phyloP scores from a whole-genome alignment of 805 yeast species.

The Suhomyces xylopsoci region DNA sequence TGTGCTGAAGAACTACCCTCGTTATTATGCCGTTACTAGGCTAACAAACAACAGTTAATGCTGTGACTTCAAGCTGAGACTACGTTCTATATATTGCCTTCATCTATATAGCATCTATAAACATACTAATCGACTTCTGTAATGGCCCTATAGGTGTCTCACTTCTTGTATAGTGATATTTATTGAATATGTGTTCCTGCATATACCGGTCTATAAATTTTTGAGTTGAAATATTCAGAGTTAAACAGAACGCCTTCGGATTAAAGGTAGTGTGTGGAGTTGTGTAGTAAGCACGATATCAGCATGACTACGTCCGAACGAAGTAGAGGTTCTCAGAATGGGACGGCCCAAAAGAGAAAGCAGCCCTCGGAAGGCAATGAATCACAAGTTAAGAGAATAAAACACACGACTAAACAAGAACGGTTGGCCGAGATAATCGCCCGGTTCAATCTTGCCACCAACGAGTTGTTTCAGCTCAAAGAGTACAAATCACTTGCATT shows the following conservation, averaged over 20 bases:
- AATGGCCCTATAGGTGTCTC: too few species aligned
- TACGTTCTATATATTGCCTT: too few species aligned
- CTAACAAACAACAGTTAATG: too few species aligned
- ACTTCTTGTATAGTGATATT: too few species aligned
- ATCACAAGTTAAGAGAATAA: background rate
- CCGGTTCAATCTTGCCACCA: slow-evolving; percentile 47
- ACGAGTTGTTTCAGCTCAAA: slow-evolving; percentile 62
- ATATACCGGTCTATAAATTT: background rate
- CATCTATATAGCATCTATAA: background rate
- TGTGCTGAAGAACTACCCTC: too few species aligned
- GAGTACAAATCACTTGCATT: slow-evolving; percentile 59
- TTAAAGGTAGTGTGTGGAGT: background rate
- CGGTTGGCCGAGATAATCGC: slow-evolving; percentile 42
- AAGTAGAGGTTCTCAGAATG: background rate
- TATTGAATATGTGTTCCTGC: background rate
- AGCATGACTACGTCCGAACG: slow-evolving; percentile 1
- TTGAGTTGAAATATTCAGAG: background rate
- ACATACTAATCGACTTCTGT: too few species aligned
- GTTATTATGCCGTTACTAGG: too few species aligned
- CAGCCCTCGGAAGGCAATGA: background rate
- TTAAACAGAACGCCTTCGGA: background rate
- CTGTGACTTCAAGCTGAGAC: too few species aligned
- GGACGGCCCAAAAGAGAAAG: background rate
- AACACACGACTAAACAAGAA: slow-evolving; percentile 9
- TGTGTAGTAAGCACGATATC: background rate